phyloP scores from a whole-genome alignment of 768 basidiomycete genomes.

The Atractiella rhizophila region DNA sequence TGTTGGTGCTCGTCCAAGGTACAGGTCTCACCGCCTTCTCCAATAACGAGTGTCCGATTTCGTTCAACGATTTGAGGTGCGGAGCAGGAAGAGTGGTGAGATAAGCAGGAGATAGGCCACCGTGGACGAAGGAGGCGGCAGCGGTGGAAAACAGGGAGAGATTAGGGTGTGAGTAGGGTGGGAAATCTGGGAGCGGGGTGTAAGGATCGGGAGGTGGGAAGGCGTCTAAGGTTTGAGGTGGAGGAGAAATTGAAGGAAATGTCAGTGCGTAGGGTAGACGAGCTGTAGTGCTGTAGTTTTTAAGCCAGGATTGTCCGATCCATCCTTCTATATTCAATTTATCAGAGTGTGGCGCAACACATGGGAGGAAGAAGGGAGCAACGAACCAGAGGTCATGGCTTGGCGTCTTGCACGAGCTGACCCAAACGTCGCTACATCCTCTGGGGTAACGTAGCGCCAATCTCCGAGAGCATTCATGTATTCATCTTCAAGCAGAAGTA shows the following conservation, averaged over 20 bases:
- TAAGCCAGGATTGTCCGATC: conserved; percentile 58
- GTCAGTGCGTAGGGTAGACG: conserved; percentile 34
- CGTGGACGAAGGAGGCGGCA: conserved; percentile 78
- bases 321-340: conserved; percentile 62
- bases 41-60: conserved; percentile 42
- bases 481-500: no score
- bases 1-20: conserved; percentile 18
- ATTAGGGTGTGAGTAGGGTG: conserved; percentile 20
- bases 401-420: conserved; percentile 8
- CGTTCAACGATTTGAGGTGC: conserved; percentile 32
- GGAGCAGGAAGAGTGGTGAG: conserved; percentile 29
- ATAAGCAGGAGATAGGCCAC: conserved; percentile 59
- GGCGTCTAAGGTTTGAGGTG: conserved; percentile 43
- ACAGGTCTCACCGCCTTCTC: conserved; percentile 38
- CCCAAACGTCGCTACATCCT: conserved; percentile 6
- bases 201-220: conserved; percentile 29
- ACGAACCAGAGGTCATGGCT: conserved; percentile 12
- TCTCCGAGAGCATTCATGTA: conserved; percentile 6
- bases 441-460: conserved; percentile 12
- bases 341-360: background rate
- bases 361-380: no score
- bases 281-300: conserved; percentile 56
- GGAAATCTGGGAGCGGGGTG: conserved; percentile 15
- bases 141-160: conserved; percentile 39
- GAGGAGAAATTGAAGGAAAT: conserved; percentile 19